These are phyloP conservation scores for Paraleonurus japonicus DNA, from an alignment of 257 asterid species.

Conservation along the genomic window DNA sequence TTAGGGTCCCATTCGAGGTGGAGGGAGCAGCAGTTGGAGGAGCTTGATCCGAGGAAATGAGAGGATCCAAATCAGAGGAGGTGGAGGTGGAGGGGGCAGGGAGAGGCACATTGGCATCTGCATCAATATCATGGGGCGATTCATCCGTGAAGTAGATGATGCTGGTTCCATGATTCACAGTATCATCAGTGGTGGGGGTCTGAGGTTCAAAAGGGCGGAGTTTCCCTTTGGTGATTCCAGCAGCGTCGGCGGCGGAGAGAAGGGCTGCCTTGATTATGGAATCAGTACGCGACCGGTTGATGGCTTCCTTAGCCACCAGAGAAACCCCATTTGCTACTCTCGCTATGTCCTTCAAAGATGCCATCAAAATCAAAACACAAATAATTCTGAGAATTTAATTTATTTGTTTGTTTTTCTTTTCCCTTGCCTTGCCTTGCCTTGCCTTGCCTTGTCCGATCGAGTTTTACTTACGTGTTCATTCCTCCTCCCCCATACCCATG, in stretches of 20 bases:
- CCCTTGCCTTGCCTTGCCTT: no score
- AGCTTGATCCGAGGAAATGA: not conserved
- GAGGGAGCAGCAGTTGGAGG: conserved; percentile 16
- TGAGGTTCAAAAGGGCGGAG: conserved; percentile 37
- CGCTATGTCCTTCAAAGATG: conserved; percentile 50
- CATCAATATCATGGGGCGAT: not conserved
- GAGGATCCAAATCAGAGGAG: conserved; percentile 18
- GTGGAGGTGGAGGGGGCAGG: conserved; percentile 13
- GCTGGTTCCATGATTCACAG: conserved; percentile 19
- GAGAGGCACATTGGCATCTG: not conserved
- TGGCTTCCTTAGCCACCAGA: conserved; percentile 71
- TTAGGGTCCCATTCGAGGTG: conserved; percentile 23
- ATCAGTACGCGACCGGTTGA: conserved; percentile 33
- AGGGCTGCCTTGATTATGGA: conserved; percentile 49
- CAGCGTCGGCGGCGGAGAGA: conserved; percentile 66
- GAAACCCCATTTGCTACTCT: conserved; percentile 67
- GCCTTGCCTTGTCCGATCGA: no score
- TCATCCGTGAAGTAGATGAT: conserved; percentile 38
- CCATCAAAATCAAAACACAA: no score
- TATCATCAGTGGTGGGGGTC: conserved; percentile 8
- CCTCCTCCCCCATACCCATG: no score
- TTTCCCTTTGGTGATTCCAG: conserved; percentile 77
- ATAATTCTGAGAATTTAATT: no score
- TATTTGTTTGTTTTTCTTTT: no score
- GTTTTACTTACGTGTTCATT: no score